Conservation (phyloP, 495 filamentous ascomycete species). For the Aspergillus mulundensis region DNA sequence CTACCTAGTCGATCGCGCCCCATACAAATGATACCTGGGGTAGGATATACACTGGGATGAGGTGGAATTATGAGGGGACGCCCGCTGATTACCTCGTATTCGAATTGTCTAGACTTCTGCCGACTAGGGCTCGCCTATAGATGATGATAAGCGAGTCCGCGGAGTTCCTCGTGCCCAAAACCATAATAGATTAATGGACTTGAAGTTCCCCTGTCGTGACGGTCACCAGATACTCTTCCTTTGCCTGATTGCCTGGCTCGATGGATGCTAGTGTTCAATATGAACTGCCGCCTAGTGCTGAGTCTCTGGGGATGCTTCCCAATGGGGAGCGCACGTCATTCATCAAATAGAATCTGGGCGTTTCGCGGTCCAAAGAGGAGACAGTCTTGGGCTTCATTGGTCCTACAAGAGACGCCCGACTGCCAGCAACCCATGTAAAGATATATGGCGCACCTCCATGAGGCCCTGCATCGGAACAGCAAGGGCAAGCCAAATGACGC, state of each 20-base stretch:
- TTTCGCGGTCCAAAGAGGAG: neutral
- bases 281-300: neutral
- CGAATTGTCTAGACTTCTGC: neutral
- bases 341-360: neutral
- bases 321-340: neutral
- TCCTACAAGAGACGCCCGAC: neutral
- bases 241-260: neutral
- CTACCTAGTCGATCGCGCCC: slow-evolving; percentile 12
- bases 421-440: neutral
- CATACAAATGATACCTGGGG: slow-evolving; percentile 12
- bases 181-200: slow-evolving; percentile 5
- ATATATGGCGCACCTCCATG: neutral
- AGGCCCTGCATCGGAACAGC: slow-evolving; percentile 1
- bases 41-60: neutral
- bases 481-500: neutral
- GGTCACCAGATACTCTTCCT: neutral
- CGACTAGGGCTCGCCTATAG: neutral
- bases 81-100: slow-evolving; percentile 5
- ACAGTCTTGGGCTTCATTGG: neutral
- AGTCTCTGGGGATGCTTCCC: neutral
- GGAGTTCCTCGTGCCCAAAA: neutral
- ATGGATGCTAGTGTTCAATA: neutral
- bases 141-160: slow-evolving; percentile 1
- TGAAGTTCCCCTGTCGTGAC: neutral
- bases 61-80: neutral